phyloP scores from a whole-genome alignment of 768 basidiomycete species.

The Hemileccinum rubropunctum region DNA sequence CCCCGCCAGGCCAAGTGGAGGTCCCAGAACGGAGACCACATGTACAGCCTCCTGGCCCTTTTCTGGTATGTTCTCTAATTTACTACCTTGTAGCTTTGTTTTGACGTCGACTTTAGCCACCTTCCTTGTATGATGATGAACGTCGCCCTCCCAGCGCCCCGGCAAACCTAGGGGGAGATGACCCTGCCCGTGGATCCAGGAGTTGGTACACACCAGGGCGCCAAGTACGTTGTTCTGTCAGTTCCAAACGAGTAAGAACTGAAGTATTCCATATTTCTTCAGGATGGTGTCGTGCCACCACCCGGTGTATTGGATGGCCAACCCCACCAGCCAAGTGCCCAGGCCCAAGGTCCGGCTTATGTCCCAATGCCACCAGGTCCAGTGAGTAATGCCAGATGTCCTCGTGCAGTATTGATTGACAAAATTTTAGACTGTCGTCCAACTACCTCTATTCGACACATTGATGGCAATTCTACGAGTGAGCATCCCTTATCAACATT shows the following conservation, averaged over 20 bases:
- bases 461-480: slow-evolving; percentile 70
- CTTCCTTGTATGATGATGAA: slow-evolving; percentile 13
- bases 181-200: slow-evolving; percentile 11
- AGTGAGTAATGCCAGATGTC: slow-evolving; percentile 36
- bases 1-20: slow-evolving; percentile 10
- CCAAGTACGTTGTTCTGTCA: slow-evolving; percentile 13
- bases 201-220: slow-evolving; percentile 26
- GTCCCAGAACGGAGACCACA: slow-evolving; percentile 21
- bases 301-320: slow-evolving; percentile 21
- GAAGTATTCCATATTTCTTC: not conserved
- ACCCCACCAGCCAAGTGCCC: slow-evolving; percentile 22
- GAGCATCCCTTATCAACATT: slow-evolving; percentile 18
- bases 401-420: not conserved
- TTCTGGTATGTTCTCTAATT: slow-evolving; percentile 14
- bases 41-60: slow-evolving; percentile 21
- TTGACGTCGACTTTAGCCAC: slow-evolving; percentile 19
- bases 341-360: slow-evolving; percentile 31
- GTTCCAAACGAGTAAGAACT: not conserved
- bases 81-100: not conserved
- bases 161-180: slow-evolving; percentile 12
- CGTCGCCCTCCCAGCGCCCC: slow-evolving; percentile 27
- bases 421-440: slow-evolving; percentile 50
- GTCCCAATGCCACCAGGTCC: slow-evolving; percentile 51
- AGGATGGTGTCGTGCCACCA: slow-evolving; percentile 25
- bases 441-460: slow-evolving; percentile 66